Evolutionary conservation across 2,329 filamentous ascomycete species (phyloP).

Genomic region (Scedosporium minutisporum): DNA sequence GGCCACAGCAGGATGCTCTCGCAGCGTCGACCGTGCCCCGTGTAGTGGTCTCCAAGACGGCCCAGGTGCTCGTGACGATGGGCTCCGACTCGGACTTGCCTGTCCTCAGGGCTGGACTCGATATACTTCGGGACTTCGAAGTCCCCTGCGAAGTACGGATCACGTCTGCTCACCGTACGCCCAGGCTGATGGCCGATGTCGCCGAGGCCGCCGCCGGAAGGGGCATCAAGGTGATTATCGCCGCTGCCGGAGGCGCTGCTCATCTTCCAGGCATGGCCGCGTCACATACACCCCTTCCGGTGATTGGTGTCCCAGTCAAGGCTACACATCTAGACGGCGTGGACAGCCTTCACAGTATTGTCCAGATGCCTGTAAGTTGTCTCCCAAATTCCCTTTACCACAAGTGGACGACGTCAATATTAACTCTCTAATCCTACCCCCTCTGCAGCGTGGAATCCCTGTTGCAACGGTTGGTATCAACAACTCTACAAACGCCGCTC

Average conservation of each 20-base stretch:
- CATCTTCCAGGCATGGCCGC: slow-evolving; percentile 68
- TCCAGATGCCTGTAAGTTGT: slow-evolving; percentile 60
- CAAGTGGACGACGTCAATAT: slow-evolving; percentile 27
- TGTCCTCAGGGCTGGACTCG: slow-evolving; percentile 55
- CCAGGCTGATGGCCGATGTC: slow-evolving; percentile 58
- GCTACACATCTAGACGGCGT: slow-evolving; percentile 62
- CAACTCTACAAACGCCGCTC: slow-evolving; percentile 67
- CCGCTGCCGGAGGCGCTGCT: slow-evolving; percentile 65
- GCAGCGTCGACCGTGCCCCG: slow-evolving; percentile 6
- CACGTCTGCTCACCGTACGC: slow-evolving; percentile 71
- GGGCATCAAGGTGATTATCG: slow-evolving; percentile 65
- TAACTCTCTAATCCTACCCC: slow-evolving; percentile 16
- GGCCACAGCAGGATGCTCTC: neutral
- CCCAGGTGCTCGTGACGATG: slow-evolving; percentile 65
- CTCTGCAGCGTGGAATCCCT: slow-evolving; percentile 47
- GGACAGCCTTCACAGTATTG: slow-evolving; percentile 63
- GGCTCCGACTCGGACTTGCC: slow-evolving; percentile 71
- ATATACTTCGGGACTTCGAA: slow-evolving; percentile 58
- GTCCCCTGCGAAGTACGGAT: slow-evolving; percentile 67
- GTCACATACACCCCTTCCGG: slow-evolving; percentile 60
- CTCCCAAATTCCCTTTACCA: slow-evolving; percentile 22
- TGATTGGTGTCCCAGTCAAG: slow-evolving; percentile 70
- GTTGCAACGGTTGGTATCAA: slow-evolving; percentile 71
- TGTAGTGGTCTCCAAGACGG: slow-evolving; percentile 16
- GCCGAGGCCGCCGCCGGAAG: slow-evolving; percentile 52